A percentile compares a stretch with the other conserved stretches of the same genome.
phyloP scores from a whole-genome alignment of 805 yeast genomes.

The Jamesozyma piceae region DNA sequence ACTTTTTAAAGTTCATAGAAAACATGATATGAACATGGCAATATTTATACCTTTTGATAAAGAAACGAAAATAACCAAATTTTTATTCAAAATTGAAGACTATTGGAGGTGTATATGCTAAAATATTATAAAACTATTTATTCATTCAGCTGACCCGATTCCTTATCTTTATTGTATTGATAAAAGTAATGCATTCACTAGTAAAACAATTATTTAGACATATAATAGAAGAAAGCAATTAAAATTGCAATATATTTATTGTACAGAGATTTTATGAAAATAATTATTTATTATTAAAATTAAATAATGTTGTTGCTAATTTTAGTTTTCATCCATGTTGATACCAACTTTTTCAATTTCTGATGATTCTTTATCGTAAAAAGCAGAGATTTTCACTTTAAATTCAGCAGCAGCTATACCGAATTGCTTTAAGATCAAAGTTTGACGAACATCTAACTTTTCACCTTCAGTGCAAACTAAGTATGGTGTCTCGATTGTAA shows the following conservation, averaged over 20 bases:
- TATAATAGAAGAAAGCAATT: no score
- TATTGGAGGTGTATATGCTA: conserved; percentile 23
- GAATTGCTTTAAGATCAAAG: conserved; percentile 84
- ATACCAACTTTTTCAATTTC: conserved; percentile 28
- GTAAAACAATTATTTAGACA: no score
- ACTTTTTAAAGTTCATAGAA: conserved; percentile 16
- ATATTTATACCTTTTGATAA: conserved; percentile 7
- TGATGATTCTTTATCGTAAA: conserved; percentile 54
- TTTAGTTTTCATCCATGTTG: conserved; percentile 24
- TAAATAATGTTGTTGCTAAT: not conserved
- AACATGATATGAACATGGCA: conserved; percentile 11
- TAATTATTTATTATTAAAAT: not conserved
- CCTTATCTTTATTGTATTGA: no score
- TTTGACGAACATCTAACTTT: conserved; percentile 77
- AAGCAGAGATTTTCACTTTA: conserved; percentile 70
- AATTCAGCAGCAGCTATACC: conserved; percentile 93
- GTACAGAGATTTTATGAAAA: conserved; percentile 2
- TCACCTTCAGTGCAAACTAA: conserved; percentile 76
- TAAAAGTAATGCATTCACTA: no score
- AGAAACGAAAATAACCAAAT: conserved; percentile 1
- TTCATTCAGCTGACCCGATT: no score
- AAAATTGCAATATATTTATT: not conserved
- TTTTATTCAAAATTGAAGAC: conserved; percentile 12
- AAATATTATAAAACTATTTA: not conserved
- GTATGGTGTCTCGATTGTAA: conserved; percentile 64